Conservation (phyloP, 208 protist genomes). For the Herpetomonas tarakana region DNA sequence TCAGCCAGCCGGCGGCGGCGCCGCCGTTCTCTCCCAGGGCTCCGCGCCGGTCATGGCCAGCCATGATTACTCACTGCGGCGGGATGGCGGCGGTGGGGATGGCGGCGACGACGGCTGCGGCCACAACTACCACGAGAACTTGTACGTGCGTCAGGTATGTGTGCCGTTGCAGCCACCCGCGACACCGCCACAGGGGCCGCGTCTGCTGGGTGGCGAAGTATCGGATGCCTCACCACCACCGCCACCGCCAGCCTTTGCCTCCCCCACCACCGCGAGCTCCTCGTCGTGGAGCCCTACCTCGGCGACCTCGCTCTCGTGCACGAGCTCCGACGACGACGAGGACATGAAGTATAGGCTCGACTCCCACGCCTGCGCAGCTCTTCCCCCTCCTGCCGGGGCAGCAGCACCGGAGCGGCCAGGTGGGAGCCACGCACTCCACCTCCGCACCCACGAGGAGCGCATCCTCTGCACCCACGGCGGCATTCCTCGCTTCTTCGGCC, state of each 20-base stretch:
- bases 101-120: not conserved
- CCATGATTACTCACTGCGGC: too few relatives aligned
- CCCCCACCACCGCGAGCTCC: not conserved
- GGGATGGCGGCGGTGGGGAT: too few relatives aligned
- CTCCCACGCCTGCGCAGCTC: not conserved
- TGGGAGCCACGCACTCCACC: constrained; percentile 18
- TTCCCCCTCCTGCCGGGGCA: constrained; percentile 6
- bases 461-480: constrained; percentile 82
- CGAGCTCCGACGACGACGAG: not conserved
- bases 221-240: constrained; percentile 1
- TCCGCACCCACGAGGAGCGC: constrained; percentile 40
- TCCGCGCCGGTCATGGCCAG: not conserved
- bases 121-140: constrained; percentile 21
- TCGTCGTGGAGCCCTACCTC: too few relatives aligned
- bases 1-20: not conserved
- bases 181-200: not conserved
- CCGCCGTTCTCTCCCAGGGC: not conserved
- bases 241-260: too few relatives aligned
- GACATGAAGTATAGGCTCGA: not conserved
- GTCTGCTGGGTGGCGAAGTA: not conserved
- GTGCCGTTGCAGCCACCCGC: constrained; percentile 16
- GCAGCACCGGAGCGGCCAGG: constrained; percentile 22
- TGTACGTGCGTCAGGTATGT: constrained; percentile 32
- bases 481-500: constrained; percentile 57
- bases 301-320: not conserved